Evolutionary conservation across 1,284 basidiomycete species (phyloP), one percentile per base, ranked within the genome.

Genomic region (Cryptococcus sp.): DNA sequence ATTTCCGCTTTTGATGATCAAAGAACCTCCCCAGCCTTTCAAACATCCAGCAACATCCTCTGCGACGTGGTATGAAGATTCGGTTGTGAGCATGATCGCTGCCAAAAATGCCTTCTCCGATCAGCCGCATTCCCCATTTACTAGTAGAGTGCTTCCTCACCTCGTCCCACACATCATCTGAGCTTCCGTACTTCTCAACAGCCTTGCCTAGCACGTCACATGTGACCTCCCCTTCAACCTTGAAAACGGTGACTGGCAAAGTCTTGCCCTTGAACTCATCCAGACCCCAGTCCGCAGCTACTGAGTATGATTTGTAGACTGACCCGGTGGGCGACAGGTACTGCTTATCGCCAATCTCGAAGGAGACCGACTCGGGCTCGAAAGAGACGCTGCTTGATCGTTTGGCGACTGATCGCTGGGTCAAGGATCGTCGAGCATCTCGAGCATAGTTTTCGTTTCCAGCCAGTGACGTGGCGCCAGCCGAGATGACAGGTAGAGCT

Each of bases 131-230:
- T 21, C 28, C 18, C 14, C 5, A 4, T n/a, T 34, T 23, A 16
- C 13, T 37, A 37, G 21, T 1, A n/a, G 25, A 28, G 11, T 5
- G 11, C 28, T n/a, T n/a, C 47, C 56, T 49, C 19, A 60, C 57
- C 56, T 58, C 47, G 31, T 64, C 61, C 57, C 61, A 64, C 14
- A 64, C 63, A 46, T 64, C 63, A 45, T 64, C 63, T 13, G 34
- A 28, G 14, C 42, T 13, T 13, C 46, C 28, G 34, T 56, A 64
- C 32, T 54, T 48, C 4, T 47, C 44, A 9, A 64, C 54, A 45
- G 50, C 41, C 19, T 56, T 46, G 7, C 59, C 63, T 18, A 64
- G 53, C 9, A 46, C 46, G 50, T 58, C 59, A 45, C 63, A 64
- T 9, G 61, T 64, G 4, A 62, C 54, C 19, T 61, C 51, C 4